Evolutionary conservation across 495 filamentous ascomycete species (phyloP).

Genomic region (Peziza echinospora): DNA sequence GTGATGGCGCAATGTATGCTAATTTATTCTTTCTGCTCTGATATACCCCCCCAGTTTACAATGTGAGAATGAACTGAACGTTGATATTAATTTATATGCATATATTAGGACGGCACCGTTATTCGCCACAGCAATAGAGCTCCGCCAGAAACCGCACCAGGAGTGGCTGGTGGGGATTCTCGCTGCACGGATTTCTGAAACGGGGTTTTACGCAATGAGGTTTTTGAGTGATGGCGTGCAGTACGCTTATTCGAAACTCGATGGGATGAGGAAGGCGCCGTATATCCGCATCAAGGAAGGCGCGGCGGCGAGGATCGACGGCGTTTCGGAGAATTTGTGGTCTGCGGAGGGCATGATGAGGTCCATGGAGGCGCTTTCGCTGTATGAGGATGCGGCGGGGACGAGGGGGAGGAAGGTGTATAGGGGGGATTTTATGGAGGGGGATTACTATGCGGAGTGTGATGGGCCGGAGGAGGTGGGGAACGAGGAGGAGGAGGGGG

Average conservation of each 20-base stretch:
- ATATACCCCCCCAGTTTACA: neutral
- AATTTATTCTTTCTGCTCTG: too few species aligned
- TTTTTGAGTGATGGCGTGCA: constrained; percentile 15
- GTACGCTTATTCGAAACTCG: constrained; percentile 13
- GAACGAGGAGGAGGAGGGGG: too few species aligned
- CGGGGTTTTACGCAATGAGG: constrained; percentile 10
- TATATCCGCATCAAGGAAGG: constrained; percentile 17
- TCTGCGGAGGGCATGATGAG: constrained; percentile 15
- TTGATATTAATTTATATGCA: neutral
- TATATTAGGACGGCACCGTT: constrained; percentile 8
- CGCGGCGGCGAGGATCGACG: constrained; percentile 15
- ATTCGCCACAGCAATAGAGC: constrained; percentile 14
- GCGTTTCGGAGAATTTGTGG: constrained; percentile 17
- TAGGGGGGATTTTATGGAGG: too few species aligned
- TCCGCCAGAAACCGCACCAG: constrained; percentile 13
- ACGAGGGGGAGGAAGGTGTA: too few species aligned
- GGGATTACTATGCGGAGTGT: too few species aligned
- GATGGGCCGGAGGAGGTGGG: too few species aligned
- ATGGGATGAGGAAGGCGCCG: constrained; percentile 11
- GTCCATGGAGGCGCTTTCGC: constrained; percentile 12
- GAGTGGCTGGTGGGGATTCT: constrained; percentile 9
- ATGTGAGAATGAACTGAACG: neutral
- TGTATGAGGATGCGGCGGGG: too few species aligned
- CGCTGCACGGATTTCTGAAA: constrained; percentile 9
- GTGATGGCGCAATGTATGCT: constrained; percentile 15